Percentiles rank a stretch among this genome's conserved stretches.
phyloP scores from a whole-genome alignment of 2,329 filamentous ascomycete genomes.

The Verticillium albo-atrum region DNA sequence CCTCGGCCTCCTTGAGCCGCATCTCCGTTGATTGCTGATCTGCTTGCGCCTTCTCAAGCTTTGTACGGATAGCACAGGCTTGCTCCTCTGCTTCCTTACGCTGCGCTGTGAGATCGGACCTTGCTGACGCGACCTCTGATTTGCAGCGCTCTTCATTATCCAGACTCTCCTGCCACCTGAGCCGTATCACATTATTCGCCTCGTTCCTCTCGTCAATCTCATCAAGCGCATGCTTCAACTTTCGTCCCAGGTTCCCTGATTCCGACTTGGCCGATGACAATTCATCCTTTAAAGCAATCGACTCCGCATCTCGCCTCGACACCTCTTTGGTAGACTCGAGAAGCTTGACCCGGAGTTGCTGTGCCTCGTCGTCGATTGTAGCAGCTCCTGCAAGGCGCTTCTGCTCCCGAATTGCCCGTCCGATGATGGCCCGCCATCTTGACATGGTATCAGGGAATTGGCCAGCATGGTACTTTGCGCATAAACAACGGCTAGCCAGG shows the following conservation, averaged over 20 bases:
- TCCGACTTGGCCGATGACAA: neutral
- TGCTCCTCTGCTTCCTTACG: neutral
- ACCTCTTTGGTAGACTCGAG: neutral
- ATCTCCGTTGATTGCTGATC: neutral
- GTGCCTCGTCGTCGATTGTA: neutral
- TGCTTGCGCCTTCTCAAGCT: neutral
- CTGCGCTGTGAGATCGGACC: neutral
- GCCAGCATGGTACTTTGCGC: neutral
- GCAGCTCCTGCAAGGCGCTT: constrained; percentile 37
- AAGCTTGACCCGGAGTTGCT: neutral
- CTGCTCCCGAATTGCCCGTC: constrained; percentile 31
- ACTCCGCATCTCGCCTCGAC: neutral
- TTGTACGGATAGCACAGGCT: neutral
- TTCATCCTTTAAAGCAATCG: neutral
- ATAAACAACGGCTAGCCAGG: neutral
- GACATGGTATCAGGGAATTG: neutral
- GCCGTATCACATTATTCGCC: neutral
- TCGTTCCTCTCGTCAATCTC: neutral
- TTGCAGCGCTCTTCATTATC: neutral
- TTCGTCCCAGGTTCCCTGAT: neutral
- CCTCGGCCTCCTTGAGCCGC: neutral
- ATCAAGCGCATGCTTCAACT: neutral
- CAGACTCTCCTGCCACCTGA: neutral
- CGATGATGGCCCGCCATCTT: constrained; percentile 20
- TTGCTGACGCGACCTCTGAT: neutral